Evolutionary conservation across 2,329 filamentous ascomycete species (phyloP).

Genomic region (Cladophialophora bantiana): DNA sequence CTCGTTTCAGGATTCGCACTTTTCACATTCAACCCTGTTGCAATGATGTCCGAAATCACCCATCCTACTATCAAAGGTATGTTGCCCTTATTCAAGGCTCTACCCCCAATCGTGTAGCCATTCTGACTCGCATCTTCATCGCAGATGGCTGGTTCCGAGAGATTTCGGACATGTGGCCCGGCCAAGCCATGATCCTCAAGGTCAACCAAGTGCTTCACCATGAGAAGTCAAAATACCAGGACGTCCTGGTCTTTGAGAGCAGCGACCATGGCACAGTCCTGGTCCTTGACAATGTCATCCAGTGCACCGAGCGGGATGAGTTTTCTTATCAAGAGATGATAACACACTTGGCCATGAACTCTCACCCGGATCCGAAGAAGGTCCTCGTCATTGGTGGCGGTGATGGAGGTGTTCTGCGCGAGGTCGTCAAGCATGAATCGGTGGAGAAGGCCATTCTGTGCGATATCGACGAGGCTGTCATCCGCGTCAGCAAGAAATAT

Average conservation of each 20-base stretch:
- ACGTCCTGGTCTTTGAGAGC: slow-evolving; percentile 98
- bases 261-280: slow-evolving; percentile 95
- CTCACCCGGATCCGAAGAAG: slow-evolving; percentile 97
- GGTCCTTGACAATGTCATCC: slow-evolving; percentile 98
- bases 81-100: slow-evolving; percentile 31
- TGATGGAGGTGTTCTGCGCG: slow-evolving; percentile 95
- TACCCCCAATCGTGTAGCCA: neutral
- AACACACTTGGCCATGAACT: slow-evolving; percentile 96
- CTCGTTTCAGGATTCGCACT: slow-evolving; percentile 20
- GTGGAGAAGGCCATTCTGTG: slow-evolving; percentile 96
- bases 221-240: slow-evolving; percentile 99
- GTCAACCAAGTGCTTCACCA: slow-evolving; percentile 98
- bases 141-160: slow-evolving; percentile 99
- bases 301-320: slow-evolving; percentile 97
- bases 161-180: slow-evolving; percentile 98
- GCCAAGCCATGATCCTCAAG: slow-evolving; percentile 97
- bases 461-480: slow-evolving; percentile 99
- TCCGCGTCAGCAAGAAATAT: slow-evolving; percentile 97
- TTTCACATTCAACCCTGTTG: slow-evolving; percentile 1
- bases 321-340: slow-evolving; percentile 99
- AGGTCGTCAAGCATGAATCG: slow-evolving; percentile 98
- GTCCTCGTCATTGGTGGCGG: slow-evolving; percentile 98
- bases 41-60: slow-evolving; percentile 70
- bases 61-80: slow-evolving; percentile 80
- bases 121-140: slow-evolving; percentile 3